phyloP scores from a whole-genome alignment of 441 rosid genomes.

The Mallotus repandus region DNA sequence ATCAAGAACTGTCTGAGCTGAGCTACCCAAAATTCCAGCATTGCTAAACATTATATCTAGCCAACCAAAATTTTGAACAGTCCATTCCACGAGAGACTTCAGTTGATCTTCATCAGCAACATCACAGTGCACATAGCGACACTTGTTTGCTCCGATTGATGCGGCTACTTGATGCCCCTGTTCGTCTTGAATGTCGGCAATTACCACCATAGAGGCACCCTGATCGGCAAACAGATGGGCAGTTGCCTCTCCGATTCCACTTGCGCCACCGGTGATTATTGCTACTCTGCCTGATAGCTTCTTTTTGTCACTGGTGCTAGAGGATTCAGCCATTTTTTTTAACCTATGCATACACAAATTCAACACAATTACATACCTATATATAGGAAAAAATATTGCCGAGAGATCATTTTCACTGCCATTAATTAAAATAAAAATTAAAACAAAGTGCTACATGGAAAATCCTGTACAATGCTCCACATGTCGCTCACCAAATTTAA shows the following conservation, averaged over 20 bases:
- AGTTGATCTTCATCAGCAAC: slow-evolving; percentile 42
- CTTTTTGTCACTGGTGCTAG: neutral
- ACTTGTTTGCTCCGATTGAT: no score
- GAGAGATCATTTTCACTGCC: no score
- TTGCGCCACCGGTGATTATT: slow-evolving; percentile 46
- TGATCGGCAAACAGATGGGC: slow-evolving; percentile 37
- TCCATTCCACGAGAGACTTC: slow-evolving; percentile 31
- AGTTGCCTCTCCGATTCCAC: slow-evolving; percentile 48
- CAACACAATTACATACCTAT: no score
- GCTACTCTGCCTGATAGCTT: slow-evolving; percentile 44
- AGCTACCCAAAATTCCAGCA: slow-evolving; percentile 28
- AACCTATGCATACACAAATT: no score
- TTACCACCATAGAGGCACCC: slow-evolving; percentile 18
- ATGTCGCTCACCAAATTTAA: no score
- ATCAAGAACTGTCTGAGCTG: slow-evolving; percentile 32
- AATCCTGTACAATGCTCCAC: no score
- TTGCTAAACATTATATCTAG: slow-evolving; percentile 51
- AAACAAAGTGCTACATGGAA: no score
- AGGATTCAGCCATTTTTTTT: slow-evolving; percentile 6
- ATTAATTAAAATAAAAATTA: no score
- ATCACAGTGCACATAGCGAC: slow-evolving; percentile 25
- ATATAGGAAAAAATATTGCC: no score
- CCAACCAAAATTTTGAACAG: slow-evolving; percentile 27
- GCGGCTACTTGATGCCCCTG: no score
- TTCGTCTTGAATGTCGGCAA: no score